Base-by-base conservation (phyloP, 2,329 filamentous ascomycete species). In the Trichoderma guizhouense region DNA sequence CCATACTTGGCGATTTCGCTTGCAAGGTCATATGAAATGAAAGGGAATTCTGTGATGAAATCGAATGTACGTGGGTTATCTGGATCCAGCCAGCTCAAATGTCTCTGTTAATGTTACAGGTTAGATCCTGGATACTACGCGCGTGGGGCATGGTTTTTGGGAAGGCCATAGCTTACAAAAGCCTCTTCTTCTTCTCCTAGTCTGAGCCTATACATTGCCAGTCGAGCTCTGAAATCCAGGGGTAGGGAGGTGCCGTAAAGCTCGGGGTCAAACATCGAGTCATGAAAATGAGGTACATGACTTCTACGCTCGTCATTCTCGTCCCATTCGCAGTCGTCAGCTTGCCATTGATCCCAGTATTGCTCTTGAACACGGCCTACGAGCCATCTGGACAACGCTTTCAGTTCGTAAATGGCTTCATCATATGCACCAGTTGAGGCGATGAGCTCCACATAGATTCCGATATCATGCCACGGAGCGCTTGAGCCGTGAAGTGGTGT, bases 271-370 rank as follows among this genome's bases (percentile, higher is more conserved):
- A 89, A 89, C 58, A 81, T 81, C 3, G 82, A 86, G 5, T 86
- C 83, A 9, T 85, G 81, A 78, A 92, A 97, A 1, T 87, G 87
- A 2, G 87, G 80, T 6, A 93, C 86, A 71, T 86, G 81, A 2
- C 84, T 80, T 71, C 95, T 90, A 73, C 96, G 91, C 24, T 87
- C 85, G 77, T 94, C 89, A 58, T 91, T 87, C 6, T 88, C 82
- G 79, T 99, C 96, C 89, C 94, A 99, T 82, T 99, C 96, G 71
- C 94, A 88, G 79, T 97, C 94, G 78, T 98, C 93, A 6, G 88
- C 85, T 34, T 87, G 84, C 74, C 87, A 86, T 9, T 86, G 79
- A 72, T 97, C 92, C 96, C 96, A 99, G 77, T 90, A 93, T 0
- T 78, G 81, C 79, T 99, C 95, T 5, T 87, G 84, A 43, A 86